Evolutionary conservation across 345 rosid genomes (phyloP).

Genomic region (Reutealis trisperma): DNA sequence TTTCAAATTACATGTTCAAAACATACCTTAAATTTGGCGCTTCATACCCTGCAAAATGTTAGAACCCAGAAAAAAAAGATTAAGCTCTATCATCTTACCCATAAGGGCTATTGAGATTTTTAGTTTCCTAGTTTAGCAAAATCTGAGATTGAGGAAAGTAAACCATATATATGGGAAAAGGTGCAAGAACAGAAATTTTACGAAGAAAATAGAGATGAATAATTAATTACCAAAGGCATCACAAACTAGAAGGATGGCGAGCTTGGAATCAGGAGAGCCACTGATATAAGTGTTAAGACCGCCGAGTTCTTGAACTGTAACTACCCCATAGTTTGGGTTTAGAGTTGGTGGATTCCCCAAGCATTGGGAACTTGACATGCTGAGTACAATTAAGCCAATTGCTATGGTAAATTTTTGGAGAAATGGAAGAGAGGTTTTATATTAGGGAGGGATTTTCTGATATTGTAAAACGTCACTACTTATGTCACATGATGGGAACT

Average conservation of each 20-base stretch:
- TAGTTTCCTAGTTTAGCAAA: background rate
- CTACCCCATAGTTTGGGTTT: constrained; percentile 29
- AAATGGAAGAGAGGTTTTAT: too few species aligned
- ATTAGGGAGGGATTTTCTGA: too few species aligned
- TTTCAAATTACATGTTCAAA: background rate
- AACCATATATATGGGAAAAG: background rate
- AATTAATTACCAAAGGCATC: constrained; percentile 57
- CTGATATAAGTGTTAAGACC: constrained; percentile 40
- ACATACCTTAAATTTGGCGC: constrained; percentile 24
- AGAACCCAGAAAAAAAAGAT: background rate
- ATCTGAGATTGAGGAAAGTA: background rate
- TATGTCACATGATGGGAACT: too few species aligned
- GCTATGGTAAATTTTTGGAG: too few species aligned
- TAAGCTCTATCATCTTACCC: background rate
- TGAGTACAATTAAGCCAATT: too few species aligned
- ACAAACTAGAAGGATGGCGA: constrained; percentile 36
- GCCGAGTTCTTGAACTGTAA: constrained; percentile 37
- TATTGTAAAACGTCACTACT: too few species aligned
- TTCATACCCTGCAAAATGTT: constrained; percentile 20
- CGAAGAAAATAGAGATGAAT: background rate
- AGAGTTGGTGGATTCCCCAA: constrained; percentile 47
- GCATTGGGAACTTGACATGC: constrained; percentile 54
- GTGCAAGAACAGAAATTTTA: background rate
- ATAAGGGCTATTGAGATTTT: background rate
- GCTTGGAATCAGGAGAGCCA: constrained; percentile 42